Evolutionary conservation across 257 asterid species (phyloP), one percentile per base, ranked within the genome.

Genomic region (Nicotiana noctiflora): DNA sequence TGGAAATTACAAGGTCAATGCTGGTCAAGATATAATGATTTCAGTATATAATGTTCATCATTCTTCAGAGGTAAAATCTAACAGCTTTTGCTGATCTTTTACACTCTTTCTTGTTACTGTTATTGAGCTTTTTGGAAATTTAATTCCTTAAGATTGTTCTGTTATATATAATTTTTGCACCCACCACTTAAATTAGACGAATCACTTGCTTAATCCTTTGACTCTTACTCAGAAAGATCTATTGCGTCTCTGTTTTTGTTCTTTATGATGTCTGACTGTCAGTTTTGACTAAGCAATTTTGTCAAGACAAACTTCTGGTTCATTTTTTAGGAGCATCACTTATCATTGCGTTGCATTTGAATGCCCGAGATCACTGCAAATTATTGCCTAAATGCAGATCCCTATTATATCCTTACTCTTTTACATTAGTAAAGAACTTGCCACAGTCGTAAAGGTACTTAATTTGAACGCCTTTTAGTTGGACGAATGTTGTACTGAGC

Each of bases 11-110:
- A 95, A 89, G 90, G 96, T 95, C 84, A 86, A 90, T 86, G 83
- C 93, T 79, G 99, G 98, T 83, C 99, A 95, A 90, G 99, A 95
- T 87, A 79, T 95, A 84, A 93, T 95, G 99, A 95, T 95, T 79
- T 95, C 99, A 4, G 99, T 95, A 57, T 95, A 95, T 88, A 95
- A 95, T 83, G 89, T 95, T 83, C 99, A 95, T 89, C 99, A 76
- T 85, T 95, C 97, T 81, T 76, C 93, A 9, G 84, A 91, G 98
- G 98, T 95, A 89, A 84, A 56, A 72, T 80, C 19, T 13, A 44
- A 23, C 23, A 49, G 40, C 23, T 46, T 72, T 46, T 46, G 23
- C 40, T 23, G 40, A 72, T 72, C 60, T 46, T 46, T 46, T 18
- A 23, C 60, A 19, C 40, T 46, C 49, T 14, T 3, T 46, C 37